Evolutionary conservation across 163 green algal species (phyloP), one percentile per base, ranked within the genome.

Genomic region (Scenedesmus sp.): DNA sequence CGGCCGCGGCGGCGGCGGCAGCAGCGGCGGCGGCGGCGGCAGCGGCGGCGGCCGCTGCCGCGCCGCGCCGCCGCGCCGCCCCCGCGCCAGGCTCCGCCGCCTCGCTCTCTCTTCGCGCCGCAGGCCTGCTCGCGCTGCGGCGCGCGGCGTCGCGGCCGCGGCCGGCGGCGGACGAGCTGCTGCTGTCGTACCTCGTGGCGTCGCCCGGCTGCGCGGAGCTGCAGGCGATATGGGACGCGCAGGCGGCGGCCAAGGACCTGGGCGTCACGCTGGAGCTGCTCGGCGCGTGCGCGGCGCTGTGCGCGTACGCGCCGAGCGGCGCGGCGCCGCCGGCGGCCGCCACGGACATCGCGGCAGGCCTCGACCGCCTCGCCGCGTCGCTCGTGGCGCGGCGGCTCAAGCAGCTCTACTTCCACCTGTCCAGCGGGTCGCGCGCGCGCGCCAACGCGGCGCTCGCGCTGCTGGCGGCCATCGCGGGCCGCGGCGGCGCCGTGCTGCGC

Each of bases 371-470:
- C 57, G 62, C 63, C 26, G 34, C 7, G 7, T n/a, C 34, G 11
- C n/a, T 67, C 11, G 31, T 82, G 7, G 48, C 60, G 20, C 64
- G 77, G 17, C 77, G 71, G 9, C 82, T 85, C 20, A 82, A 74
- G 67, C 60, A 51, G 34, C 28, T 87, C 39, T 85, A 85, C 77
- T 60, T 75, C 26, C 26, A 45, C 13, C 58, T 85, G 10, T 62
- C 39, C 10, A 50, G 48, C 18, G 53, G 45, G 13, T 24, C 31
- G 20, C 29, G 42, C 15, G 9, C 28, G 24, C 57, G 56, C 33
- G 42, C 31, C 58, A 85, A 85, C 34, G 39, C 77, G 22, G 78
- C 82, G 9, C 63, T 87, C 2, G 53, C 70, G 29, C 39, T 87
- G 39, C 82, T 87, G 22, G 31, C 71, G 29, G 77, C 82, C 11